These are phyloP conservation scores for Pseudocercospora musae DNA, from an alignment of 2,329 filamentous ascomycete species.

Conservation along the genomic window DNA sequence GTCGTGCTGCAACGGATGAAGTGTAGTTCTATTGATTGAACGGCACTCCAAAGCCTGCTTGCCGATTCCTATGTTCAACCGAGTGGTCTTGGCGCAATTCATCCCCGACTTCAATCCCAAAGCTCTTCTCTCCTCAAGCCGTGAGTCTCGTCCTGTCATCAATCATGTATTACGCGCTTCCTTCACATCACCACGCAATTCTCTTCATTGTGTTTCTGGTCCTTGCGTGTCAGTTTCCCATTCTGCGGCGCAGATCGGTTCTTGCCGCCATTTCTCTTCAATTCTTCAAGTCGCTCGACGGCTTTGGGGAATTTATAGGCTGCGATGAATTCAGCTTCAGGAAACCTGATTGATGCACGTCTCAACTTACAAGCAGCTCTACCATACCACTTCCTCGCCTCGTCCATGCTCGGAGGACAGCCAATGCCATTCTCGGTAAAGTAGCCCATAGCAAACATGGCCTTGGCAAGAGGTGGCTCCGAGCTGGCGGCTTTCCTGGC, in stretches of 20 bases:
- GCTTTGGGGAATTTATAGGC: conserved; percentile 95
- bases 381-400: conserved; percentile 98
- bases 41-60: background rate
- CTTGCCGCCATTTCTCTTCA: conserved; percentile 75
- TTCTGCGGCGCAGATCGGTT: conserved; percentile 55
- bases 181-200: conserved; percentile 78
- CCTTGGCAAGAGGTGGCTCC: conserved; percentile 67
- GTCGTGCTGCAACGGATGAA: background rate
- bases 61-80: background rate
- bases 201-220: conserved; percentile 80
- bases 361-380: conserved; percentile 79
- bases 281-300: conserved; percentile 84
- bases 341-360: background rate
- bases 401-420: conserved; percentile 78
- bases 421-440: conserved; percentile 96
- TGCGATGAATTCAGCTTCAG: conserved; percentile 38
- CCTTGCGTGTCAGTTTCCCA: conserved; percentile 76
- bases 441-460: conserved; percentile 97
- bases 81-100: background rate
- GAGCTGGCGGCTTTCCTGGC: conserved; percentile 87
- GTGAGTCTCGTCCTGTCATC: conserved; percentile 1
- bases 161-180: background rate
- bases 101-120: background rate
- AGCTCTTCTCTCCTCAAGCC: background rate
- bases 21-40: background rate